A percentile compares a stretch with the other conserved stretches of the same genome.
These are phyloP conservation scores for Pholiota molesta DNA, from an alignment of 768 basidiomycete genomes.

Conservation along the genomic window DNA sequence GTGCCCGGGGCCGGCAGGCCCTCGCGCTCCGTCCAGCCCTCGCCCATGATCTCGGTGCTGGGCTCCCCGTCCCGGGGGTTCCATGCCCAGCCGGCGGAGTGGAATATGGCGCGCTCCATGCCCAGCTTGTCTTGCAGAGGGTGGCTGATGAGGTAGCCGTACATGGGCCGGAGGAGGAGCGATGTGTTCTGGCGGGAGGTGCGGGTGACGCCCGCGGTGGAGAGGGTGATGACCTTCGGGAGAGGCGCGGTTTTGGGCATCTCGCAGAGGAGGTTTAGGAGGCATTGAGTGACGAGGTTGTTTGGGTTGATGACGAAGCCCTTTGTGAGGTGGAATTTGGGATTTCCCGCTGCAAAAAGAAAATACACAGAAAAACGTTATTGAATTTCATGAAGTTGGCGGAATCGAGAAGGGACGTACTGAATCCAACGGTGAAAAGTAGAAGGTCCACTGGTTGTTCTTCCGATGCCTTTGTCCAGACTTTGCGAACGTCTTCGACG, in stretches of 20 bases:
- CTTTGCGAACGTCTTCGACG: slow-evolving; percentile 47
- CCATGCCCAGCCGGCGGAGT: slow-evolving; percentile 56
- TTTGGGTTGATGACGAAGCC: slow-evolving; percentile 50
- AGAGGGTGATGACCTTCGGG: slow-evolving; percentile 50
- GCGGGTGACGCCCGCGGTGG: slow-evolving; percentile 51
- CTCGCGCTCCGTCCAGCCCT: slow-evolving; percentile 40
- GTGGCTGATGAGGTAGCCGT: slow-evolving; percentile 40
- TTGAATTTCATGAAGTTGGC: too few species aligned
- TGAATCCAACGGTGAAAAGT: slow-evolving; percentile 60
- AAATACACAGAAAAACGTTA: not conserved
- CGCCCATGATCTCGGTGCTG: slow-evolving; percentile 39
- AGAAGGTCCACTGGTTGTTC: slow-evolving; percentile 51
- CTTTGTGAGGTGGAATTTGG: slow-evolving; percentile 34
- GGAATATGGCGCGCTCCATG: slow-evolving; percentile 51
- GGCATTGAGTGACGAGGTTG: slow-evolving; percentile 57
- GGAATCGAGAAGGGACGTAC: slow-evolving; percentile 24
- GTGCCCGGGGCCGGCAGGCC: slow-evolving; percentile 46
- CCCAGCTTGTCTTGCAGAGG: slow-evolving; percentile 67
- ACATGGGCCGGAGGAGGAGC: slow-evolving; percentile 46
- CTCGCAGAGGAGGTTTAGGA: slow-evolving; percentile 58
- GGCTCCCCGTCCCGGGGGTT: slow-evolving; percentile 39
- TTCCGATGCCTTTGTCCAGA: slow-evolving; percentile 47
- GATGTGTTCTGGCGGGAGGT: slow-evolving; percentile 48
- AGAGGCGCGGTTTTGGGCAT: slow-evolving; percentile 41
- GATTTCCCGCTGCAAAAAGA: slow-evolving; percentile 17